These are phyloP conservation scores for Hirschfeldia incana DNA, from an alignment of 345 rosid genomes.

Conservation along the genomic window DNA sequence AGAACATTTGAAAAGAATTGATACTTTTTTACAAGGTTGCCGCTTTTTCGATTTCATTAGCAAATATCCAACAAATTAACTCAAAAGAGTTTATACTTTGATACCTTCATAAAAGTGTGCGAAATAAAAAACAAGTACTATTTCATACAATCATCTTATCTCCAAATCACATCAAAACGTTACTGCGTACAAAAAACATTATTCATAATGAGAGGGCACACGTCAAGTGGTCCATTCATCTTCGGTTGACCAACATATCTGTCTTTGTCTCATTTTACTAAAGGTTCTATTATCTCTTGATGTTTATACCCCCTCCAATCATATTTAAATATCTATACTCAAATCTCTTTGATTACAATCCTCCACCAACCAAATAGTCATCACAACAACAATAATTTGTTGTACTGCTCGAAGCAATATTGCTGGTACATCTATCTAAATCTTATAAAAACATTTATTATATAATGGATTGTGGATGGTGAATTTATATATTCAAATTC, in stretches of 20 bases:
- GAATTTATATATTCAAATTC: not conserved
- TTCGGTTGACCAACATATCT: constrained; percentile 19
- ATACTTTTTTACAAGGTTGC: too few relatives aligned
- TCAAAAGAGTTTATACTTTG: too few relatives aligned
- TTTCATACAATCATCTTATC: too few relatives aligned
- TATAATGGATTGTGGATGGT: constrained; percentile 7
- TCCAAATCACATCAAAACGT: not conserved
- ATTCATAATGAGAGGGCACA: not conserved
- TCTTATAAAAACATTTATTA: not conserved
- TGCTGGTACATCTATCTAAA: constrained; percentile 9
- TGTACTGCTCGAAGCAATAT: not conserved
- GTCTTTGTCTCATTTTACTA: constrained; percentile 23
- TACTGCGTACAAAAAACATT: not conserved
- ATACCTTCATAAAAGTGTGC: too few relatives aligned
- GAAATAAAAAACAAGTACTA: too few relatives aligned
- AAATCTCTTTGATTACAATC: constrained; percentile 7
- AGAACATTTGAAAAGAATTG: too few relatives aligned
- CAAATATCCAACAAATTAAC: too few relatives aligned
- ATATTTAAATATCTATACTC: not conserved
- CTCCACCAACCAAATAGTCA: constrained; percentile 22
- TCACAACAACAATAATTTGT: constrained; percentile 7
- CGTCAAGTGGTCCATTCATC: constrained; percentile 27
- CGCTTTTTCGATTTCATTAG: too few relatives aligned
- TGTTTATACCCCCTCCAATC: constrained; percentile 19
- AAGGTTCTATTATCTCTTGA: constrained; percentile 14